A percentile compares a stretch with the other conserved stretches of the same genome.
Conservation (phyloP, 176 grass and related monocot species). For the Luzula sylvatica region DNA sequence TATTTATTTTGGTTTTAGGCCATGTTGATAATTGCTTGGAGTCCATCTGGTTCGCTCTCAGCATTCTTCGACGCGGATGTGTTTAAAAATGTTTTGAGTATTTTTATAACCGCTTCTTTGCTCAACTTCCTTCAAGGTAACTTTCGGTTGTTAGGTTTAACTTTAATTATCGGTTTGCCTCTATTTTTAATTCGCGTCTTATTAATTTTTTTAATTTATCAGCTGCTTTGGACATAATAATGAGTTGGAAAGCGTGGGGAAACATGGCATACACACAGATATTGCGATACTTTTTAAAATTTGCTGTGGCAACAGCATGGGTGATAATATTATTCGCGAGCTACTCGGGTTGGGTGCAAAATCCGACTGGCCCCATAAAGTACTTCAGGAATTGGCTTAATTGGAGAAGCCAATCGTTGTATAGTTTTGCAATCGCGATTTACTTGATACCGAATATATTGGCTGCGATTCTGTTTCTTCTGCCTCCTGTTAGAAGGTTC, state of each 20-base stretch:
- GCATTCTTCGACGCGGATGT: slow-evolving; percentile 54
- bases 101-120: slow-evolving; percentile 90
- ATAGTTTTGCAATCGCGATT: slow-evolving; percentile 71
- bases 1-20: slow-evolving; percentile 44
- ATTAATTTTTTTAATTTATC: slow-evolving; percentile 18
- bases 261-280: slow-evolving; percentile 57
- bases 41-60: slow-evolving; percentile 39
- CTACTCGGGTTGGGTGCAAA: slow-evolving; percentile 63
- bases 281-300: slow-evolving; percentile 72
- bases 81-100: slow-evolving; percentile 79
- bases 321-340: slow-evolving; percentile 72
- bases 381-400: slow-evolving; percentile 83
- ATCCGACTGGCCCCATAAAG: slow-evolving; percentile 68
- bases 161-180: not conserved
- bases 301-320: slow-evolving; percentile 72
- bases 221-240: slow-evolving; percentile 73
- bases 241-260: slow-evolving; percentile 91
- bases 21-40: slow-evolving; percentile 98
- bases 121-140: slow-evolving; percentile 92
- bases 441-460: slow-evolving; percentile 93
- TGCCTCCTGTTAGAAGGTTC: slow-evolving; percentile 43
- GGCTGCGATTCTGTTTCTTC: slow-evolving; percentile 72
- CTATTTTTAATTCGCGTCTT: not conserved
- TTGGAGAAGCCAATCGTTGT: slow-evolving; percentile 58
- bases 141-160: not conserved